Conservation (phyloP, 805 yeast species). For the Metschnikowia reukaufii region DNA sequence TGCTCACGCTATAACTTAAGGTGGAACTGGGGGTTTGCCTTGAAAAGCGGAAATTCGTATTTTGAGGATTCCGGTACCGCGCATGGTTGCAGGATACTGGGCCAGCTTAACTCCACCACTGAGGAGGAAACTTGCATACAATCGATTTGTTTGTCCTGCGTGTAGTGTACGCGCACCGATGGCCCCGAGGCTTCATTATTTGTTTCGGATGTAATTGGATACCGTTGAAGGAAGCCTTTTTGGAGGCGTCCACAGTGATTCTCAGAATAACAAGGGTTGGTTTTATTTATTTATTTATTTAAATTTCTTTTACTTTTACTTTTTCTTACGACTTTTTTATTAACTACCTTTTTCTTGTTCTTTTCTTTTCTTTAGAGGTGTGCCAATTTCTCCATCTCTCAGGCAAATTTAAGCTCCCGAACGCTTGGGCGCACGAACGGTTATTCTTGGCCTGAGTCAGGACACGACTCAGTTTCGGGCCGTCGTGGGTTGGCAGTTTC, state of each 20-base stretch:
- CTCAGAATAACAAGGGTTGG: too few species aligned
- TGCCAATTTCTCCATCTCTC: not conserved
- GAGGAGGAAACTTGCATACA: too few species aligned
- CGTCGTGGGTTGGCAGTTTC: not conserved
- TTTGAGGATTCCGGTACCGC: not conserved
- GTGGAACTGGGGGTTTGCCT: slow-evolving; percentile 2
- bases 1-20: not conserved
- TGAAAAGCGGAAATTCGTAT: slow-evolving; percentile 9
- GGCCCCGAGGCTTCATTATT: not conserved
- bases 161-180: not conserved
- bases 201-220: not conserved
- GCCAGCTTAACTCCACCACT: too few species aligned
- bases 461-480: not conserved
- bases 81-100: slow-evolving; percentile 2
- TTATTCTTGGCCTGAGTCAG: not conserved
- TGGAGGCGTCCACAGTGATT: not conserved
- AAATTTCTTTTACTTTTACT: too few species aligned
- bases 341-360: too few species aligned
- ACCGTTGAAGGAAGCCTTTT: not conserved
- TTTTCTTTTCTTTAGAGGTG: too few species aligned
- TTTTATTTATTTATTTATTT: too few species aligned
- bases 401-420: not conserved
- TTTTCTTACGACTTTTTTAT: too few species aligned
- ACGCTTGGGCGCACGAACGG: not conserved
- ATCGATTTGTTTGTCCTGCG: too few species aligned